Conservation (phyloP, 2,329 filamentous ascomycete species). For the Zymoseptoria passerinii region DNA sequence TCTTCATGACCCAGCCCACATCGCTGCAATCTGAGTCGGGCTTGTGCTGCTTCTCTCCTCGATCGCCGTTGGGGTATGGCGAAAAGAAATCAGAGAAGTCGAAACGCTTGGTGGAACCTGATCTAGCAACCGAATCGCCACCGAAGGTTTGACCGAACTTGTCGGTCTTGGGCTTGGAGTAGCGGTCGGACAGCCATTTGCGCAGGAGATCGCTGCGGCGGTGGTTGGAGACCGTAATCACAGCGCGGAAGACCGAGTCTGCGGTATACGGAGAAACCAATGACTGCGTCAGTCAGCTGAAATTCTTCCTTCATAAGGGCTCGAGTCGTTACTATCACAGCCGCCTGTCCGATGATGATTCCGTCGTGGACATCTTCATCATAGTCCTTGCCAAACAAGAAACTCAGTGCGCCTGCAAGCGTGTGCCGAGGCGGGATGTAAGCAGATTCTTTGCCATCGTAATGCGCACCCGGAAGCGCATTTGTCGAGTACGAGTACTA, state of each 20-base stretch:
- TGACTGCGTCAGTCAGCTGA: background rate
- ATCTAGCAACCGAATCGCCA: no score
- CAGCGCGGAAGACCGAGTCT: background rate
- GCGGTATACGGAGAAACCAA: background rate
- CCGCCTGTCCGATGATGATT: background rate
- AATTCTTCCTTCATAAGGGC: background rate
- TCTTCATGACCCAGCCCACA: background rate
- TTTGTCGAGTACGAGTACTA: background rate
- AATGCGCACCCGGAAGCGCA: background rate
- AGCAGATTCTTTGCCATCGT: background rate
- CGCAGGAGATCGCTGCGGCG: background rate
- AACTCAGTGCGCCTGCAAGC: background rate
- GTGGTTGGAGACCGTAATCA: background rate
- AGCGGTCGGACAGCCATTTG: background rate
- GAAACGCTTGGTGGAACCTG: no score
- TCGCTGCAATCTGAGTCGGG: background rate
- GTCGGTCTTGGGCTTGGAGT: background rate
- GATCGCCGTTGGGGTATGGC: no score
- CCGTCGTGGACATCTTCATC: background rate
- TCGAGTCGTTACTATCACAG: background rate
- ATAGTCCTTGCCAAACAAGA: background rate
- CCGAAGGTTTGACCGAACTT: background rate
- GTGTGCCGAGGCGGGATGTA: background rate
- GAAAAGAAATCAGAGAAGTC: no score
- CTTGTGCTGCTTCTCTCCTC: background rate